These are phyloP conservation scores for Trichomonas gallinae DNA, from an alignment of 208 protist species.

Conservation along the genomic window DNA sequence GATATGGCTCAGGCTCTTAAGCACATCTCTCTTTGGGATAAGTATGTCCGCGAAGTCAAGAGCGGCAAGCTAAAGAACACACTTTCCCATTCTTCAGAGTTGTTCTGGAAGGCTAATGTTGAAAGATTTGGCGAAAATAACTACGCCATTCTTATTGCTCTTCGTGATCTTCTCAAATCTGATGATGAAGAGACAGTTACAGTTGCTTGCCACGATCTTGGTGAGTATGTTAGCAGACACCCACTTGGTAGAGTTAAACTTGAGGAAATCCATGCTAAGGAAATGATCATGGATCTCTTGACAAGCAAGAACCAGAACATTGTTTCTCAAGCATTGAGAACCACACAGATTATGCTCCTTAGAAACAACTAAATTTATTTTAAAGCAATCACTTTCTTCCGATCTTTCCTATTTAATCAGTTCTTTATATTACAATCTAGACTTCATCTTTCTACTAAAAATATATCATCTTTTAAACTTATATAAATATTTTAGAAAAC, in stretches of 20 bases:
- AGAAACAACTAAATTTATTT: not conserved
- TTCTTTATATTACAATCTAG: too few species aligned
- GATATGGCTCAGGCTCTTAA: not conserved
- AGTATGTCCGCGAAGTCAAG: not conserved
- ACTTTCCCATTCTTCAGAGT: not conserved
- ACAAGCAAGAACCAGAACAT: not conserved
- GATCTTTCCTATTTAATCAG: not conserved
- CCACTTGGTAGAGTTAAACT: not conserved
- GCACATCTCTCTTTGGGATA: not conserved
- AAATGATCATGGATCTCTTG: not conserved
- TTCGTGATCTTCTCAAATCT: not conserved
- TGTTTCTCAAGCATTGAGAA: not conserved
- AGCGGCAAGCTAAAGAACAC: not conserved
- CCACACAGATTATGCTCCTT: not conserved
- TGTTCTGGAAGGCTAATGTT: slow-evolving; percentile 7
- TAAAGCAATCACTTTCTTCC: not conserved
- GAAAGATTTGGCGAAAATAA: not conserved
- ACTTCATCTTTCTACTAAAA: too few species aligned
- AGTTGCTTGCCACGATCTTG: not conserved
- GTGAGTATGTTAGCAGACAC: not conserved
- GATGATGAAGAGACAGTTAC: slow-evolving; percentile 6
- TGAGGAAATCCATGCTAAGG: not conserved
- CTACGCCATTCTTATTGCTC: not conserved
- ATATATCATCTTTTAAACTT: too few species aligned
- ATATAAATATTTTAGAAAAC: too few species aligned